These are phyloP conservation scores for Dictyostelium brefeldianum DNA, from an alignment of 78 protist species.

Conservation along the genomic window DNA sequence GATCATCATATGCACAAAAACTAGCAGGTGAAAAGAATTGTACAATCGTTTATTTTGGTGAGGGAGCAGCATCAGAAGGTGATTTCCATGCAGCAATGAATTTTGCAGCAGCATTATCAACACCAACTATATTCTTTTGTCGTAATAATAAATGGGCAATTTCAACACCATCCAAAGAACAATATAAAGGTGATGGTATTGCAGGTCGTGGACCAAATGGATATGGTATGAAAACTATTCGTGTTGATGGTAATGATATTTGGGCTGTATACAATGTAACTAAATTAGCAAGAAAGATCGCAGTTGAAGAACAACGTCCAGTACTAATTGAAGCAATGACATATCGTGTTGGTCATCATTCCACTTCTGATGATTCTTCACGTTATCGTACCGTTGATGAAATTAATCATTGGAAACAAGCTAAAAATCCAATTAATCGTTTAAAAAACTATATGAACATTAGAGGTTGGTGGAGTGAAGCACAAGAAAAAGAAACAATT, in stretches of 20 bases:
- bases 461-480: conserved; percentile 81
- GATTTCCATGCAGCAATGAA: conserved; percentile 98
- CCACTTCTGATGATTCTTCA: conserved; percentile 96
- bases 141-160: conserved; percentile 98
- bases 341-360: conserved; percentile 94
- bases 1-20: conserved; percentile 94
- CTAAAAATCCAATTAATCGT: conserved; percentile 52
- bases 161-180: conserved; percentile 96
- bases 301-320: conserved; percentile 82
- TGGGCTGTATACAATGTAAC: conserved; percentile 95
- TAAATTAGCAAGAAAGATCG: conserved; percentile 86
- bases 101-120: conserved; percentile 94
- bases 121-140: conserved; percentile 96
- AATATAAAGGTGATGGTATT: conserved; percentile 94
- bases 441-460: conserved; percentile 39
- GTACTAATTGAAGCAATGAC: conserved; percentile 93
- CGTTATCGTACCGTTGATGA: conserved; percentile 92
- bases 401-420: conserved; percentile 76
- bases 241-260: conserved; percentile 98
- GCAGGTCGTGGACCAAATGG: conserved; percentile 92
- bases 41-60: conserved; percentile 96
- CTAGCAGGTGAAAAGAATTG: conserved; percentile 65
- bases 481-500: conserved; percentile 34
- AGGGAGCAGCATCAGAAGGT: conserved; percentile 99
- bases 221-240: conserved; percentile 92